phyloP scores from a whole-genome alignment of 257 asterid species.

The Scutellaria minor region DNA sequence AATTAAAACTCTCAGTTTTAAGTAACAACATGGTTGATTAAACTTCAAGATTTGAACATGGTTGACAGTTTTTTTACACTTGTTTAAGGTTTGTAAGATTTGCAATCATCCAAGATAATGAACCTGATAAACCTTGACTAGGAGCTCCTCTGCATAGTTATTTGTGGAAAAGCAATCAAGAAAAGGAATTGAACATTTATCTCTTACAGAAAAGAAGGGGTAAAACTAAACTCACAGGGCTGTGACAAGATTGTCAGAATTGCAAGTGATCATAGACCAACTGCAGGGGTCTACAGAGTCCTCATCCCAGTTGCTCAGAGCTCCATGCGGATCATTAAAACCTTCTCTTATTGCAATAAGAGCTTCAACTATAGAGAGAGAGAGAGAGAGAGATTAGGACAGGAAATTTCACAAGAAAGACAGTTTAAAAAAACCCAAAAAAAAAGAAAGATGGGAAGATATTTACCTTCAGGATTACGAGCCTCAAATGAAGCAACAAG shows the following conservation, averaged over 20 bases:
- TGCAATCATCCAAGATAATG: slow-evolving; percentile 72
- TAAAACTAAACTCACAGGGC: slow-evolving; percentile 56
- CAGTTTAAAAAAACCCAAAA: too few species aligned
- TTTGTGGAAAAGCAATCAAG: slow-evolving; percentile 5
- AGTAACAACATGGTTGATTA: background rate
- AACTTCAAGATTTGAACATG: slow-evolving; percentile 11
- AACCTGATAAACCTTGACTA: slow-evolving; percentile 88
- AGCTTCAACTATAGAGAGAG: slow-evolving; percentile 62
- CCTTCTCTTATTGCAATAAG: slow-evolving; percentile 61
- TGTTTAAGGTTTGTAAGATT: slow-evolving; percentile 90
- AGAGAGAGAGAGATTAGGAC: background rate
- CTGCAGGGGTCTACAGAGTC: slow-evolving; percentile 97
- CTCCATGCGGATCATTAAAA: slow-evolving; percentile 84
- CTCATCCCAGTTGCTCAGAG: slow-evolving; percentile 87
- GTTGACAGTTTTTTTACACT: slow-evolving; percentile 55
- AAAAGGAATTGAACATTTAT: background rate
- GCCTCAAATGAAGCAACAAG: slow-evolving; percentile 58
- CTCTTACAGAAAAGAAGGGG: background rate
- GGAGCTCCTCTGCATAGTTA: slow-evolving; percentile 78
- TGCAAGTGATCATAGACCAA: slow-evolving; percentile 97
- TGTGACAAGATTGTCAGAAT: slow-evolving; percentile 78
- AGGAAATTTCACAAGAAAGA: background rate
- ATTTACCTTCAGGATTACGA: slow-evolving; percentile 83
- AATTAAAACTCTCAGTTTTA: background rate
- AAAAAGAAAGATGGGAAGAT: background rate